A percentile compares a stretch with the other conserved stretches of the same genome.
Evolutionary conservation across 2,329 filamentous ascomycete genomes (phyloP).

Genomic region (Thermothelomyces thermophilus): DNA sequence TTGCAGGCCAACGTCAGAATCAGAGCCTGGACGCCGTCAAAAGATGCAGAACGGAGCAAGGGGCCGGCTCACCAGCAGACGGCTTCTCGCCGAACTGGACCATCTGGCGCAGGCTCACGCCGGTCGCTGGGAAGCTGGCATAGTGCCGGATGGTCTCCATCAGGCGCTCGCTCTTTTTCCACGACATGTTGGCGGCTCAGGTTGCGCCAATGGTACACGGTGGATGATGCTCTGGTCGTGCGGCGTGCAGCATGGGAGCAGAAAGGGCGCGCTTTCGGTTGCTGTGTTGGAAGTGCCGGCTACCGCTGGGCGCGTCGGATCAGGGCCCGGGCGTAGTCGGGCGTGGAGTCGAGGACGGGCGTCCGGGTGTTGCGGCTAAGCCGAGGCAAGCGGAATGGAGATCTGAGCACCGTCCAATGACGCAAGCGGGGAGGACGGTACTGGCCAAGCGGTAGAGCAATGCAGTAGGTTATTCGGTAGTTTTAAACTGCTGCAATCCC

Average conservation of each 20-base stretch:
- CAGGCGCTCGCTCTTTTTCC: slow-evolving; percentile 83
- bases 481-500: no score
- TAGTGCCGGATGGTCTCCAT: slow-evolving; percentile 98
- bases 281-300: background rate
- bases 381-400: slow-evolving; percentile 27
- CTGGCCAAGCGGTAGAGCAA: background rate
- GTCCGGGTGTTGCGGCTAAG: slow-evolving; percentile 12
- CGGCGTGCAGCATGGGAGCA: slow-evolving; percentile 21
- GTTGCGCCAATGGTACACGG: slow-evolving; percentile 24
- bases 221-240: slow-evolving; percentile 12
- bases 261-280: background rate
- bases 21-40: background rate
- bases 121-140: slow-evolving; percentile 92
- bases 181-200: slow-evolving; percentile 63
- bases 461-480: no score
- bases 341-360: slow-evolving; percentile 10
- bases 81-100: slow-evolving; percentile 95
- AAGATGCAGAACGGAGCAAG: background rate
- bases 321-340: background rate
- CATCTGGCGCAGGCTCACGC: slow-evolving; percentile 96
- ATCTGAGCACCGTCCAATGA: slow-evolving; percentile 21
- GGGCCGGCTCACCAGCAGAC: slow-evolving; percentile 63
- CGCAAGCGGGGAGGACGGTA: slow-evolving; percentile 16
- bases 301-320: background rate
- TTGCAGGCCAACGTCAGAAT: slow-evolving; percentile 31